phyloP scores from a whole-genome alignment of 2,329 filamentous ascomycete genomes.

The Fusarium palustre region DNA sequence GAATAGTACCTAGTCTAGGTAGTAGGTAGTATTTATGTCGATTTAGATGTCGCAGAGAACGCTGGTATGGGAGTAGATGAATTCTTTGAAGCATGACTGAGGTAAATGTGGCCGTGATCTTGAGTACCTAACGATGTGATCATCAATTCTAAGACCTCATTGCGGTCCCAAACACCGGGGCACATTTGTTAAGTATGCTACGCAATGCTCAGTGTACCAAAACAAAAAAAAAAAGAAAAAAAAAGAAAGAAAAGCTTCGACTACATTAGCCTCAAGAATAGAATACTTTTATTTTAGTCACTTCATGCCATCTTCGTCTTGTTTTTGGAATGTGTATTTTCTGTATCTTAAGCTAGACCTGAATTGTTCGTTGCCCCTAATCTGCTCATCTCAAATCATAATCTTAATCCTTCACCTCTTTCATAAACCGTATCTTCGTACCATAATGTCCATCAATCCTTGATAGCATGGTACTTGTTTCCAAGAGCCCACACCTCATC shows the following conservation, averaged over 20 bases:
- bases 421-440: not conserved
- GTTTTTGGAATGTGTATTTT: not conserved
- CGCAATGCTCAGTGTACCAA: not conserved
- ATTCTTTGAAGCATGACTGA: not conserved
- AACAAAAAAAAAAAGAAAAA: not conserved
- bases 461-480: conserved; percentile 29
- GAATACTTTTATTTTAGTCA: not conserved
- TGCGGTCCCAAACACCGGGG: not conserved
- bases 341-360: not conserved
- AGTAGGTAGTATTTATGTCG: not conserved
- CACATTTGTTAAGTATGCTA: not conserved
- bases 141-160: not conserved
- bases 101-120: not conserved
- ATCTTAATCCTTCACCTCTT: conserved; percentile 13
- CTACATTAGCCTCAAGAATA: not conserved
- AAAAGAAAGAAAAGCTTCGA: too few relatives aligned
- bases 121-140: not conserved
- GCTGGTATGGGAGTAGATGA: not conserved
- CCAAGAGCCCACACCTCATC: conserved; percentile 30
- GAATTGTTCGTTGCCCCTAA: not conserved
- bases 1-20: too few relatives aligned
- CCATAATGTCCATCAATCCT: not conserved
- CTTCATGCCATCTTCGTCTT: not conserved
- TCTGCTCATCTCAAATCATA: not conserved
- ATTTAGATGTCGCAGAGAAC: not conserved